These are phyloP conservation scores for Fibroporia radiculosa DNA, from an alignment of 768 basidiomycete genomes.

Conservation along the genomic window DNA sequence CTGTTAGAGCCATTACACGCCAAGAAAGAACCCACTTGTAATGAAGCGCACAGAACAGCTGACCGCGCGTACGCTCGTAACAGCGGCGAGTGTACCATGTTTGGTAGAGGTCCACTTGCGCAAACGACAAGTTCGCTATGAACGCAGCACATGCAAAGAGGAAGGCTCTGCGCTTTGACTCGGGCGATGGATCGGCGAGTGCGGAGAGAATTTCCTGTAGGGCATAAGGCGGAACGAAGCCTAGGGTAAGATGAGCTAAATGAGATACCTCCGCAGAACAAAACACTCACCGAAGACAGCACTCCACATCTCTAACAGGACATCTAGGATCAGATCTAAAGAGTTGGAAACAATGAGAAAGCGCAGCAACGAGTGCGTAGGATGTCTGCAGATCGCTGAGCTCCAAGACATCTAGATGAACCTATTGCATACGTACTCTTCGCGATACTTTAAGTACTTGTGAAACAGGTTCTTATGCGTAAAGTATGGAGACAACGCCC, in stretches of 20 bases:
- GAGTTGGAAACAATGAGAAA: slow-evolving; percentile 64
- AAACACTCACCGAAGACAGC: slow-evolving; percentile 34
- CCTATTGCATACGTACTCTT: slow-evolving; percentile 22
- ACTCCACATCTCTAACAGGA: slow-evolving; percentile 52
- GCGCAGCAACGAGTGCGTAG: slow-evolving; percentile 47
- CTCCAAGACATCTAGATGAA: neutral
- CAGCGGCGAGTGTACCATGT: slow-evolving; percentile 62
- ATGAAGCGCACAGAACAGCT: slow-evolving; percentile 63
- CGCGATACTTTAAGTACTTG: slow-evolving; percentile 50
- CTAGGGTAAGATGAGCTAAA: slow-evolving; percentile 25
- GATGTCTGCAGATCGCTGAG: slow-evolving; percentile 31
- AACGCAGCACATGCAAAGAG: slow-evolving; percentile 55
- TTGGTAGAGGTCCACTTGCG: slow-evolving; percentile 55
- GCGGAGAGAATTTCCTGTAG: slow-evolving; percentile 51
- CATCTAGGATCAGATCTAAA: slow-evolving; percentile 55
- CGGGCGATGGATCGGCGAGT: slow-evolving; percentile 33
- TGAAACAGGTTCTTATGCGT: slow-evolving; percentile 58
- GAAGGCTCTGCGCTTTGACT: slow-evolving; percentile 40
- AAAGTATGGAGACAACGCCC: slow-evolving; percentile 62
- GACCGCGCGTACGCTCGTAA: slow-evolving; percentile 66
- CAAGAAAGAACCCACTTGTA: slow-evolving; percentile 33
- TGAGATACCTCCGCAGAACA: neutral
- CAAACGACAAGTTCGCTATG: slow-evolving; percentile 57
- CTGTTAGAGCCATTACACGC: neutral
- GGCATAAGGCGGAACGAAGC: slow-evolving; percentile 61